Base-by-base conservation (phyloP, 768 basidiomycete genomes). In the Lentinula detonsa region DNA sequence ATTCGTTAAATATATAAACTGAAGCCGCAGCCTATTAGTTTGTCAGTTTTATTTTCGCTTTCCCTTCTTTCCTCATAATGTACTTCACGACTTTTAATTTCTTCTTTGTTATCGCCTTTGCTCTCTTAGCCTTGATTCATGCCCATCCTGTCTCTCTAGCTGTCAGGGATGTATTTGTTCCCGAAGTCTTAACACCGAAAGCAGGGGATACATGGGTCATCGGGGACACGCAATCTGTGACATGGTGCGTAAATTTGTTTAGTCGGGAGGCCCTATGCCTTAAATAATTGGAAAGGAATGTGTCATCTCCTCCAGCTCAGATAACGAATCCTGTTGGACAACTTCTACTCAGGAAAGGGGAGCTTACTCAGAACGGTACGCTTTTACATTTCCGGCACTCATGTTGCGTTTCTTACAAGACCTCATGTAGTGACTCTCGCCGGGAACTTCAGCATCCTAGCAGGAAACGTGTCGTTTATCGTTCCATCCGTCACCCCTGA, bases 401-500 rank as follows among this genome's bases (percentile, higher is more conserved):
- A n/a, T 16, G 0, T 21, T 5, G n/a, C 7, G n/a, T 21, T 37
- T 1, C 7, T 28, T 4, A 15, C 31, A 42, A 57, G 23, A 33
- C 7, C 11, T 13, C 21, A 23, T 21, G 13, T 37, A 59, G 57
- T 59, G 57, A 59, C 57, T 5, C 46, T 59, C 28, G 45, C 57
- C 15, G 48, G 31, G 45, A 37, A 49, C 18, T 49, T 59, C 57
- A 59, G 46, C 46, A 59, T 59, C 18, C 57, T 48, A 11, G 46
- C 43, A 46, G 46, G 45, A 49, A 59, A 50, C 57, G 37, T 49
- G 11, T 48, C 45, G 11, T 33, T 59, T 37, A 49, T 39, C 57
- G 57, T 59, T 49, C 57, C 57, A 45, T 48, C n/a, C 57, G 57
- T 59, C 57, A 59, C 57, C 57, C 57, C 57, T 59, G 57, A 59